phyloP scores from a whole-genome alignment of 2,329 filamentous ascomycete species.

The Fusarium sp. region DNA sequence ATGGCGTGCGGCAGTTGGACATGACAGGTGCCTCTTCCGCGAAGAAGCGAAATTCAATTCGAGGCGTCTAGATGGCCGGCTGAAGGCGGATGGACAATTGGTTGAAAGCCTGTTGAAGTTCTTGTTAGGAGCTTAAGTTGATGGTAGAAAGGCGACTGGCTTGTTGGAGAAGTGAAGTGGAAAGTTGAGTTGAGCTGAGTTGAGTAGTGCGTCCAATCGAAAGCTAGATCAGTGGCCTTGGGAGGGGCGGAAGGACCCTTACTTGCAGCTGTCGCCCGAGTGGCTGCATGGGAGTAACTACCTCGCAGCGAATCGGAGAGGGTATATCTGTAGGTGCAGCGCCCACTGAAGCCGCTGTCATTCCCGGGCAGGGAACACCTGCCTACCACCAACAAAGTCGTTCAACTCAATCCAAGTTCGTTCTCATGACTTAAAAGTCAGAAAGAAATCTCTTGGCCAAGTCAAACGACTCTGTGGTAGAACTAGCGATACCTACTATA shows the following conservation, averaged over 20 bases:
- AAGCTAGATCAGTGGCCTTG: background rate
- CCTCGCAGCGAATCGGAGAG: background rate
- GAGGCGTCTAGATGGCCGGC: conserved; percentile 13
- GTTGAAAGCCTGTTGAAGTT: conserved; percentile 23
- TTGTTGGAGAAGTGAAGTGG: background rate
- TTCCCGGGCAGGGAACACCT: background rate
- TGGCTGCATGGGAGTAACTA: background rate
- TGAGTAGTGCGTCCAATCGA: conserved; percentile 3
- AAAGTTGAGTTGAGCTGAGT: background rate
- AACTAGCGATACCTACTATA: background rate
- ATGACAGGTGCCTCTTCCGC: conserved; percentile 24
- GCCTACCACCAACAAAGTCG: background rate
- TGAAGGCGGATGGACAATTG: conserved; percentile 3
- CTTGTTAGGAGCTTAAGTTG: conserved; percentile 3
- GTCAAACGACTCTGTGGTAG: background rate
- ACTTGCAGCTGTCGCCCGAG: background rate
- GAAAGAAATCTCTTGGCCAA: background rate
- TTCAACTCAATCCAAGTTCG: background rate
- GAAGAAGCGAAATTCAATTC: conserved; percentile 9
- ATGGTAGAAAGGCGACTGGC: background rate
- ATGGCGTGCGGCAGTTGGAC: conserved; percentile 29
- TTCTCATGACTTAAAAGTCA: background rate
- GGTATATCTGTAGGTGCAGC: background rate
- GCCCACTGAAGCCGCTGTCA: background rate
- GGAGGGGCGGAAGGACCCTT: conserved; percentile 26